phyloP scores from a whole-genome alignment of 2,329 filamentous ascomycete genomes.

The Macrophomina tecta region DNA sequence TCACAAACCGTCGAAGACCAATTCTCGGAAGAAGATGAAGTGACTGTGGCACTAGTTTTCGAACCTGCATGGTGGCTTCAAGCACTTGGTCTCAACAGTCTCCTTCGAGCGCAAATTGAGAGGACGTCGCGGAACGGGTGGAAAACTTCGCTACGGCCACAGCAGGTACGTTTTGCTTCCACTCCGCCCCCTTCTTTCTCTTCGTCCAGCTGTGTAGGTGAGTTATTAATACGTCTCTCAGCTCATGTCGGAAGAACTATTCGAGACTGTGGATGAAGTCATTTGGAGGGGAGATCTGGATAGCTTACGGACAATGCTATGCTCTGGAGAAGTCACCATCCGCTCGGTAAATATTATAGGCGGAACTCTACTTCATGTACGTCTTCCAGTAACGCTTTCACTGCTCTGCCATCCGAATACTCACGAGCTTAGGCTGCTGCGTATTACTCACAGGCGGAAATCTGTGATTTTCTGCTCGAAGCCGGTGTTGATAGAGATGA shows the following conservation, averaged over 20 bases:
- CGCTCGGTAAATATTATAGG: fast-evolving
- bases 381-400: background rate
- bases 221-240: background rate
- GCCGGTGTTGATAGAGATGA: background rate
- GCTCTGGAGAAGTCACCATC: background rate
- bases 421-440: background rate
- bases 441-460: background rate
- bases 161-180: background rate
- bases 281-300: background rate
- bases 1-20: background rate
- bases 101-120: background rate
- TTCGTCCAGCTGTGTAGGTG: background rate
- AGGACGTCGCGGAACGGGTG: background rate
- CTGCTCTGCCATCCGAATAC: background rate
- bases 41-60: background rate
- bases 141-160: background rate
- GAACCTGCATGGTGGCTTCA: constrained; percentile 2
- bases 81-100: background rate
- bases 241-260: background rate
- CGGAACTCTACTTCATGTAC: background rate
- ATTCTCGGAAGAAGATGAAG: background rate
- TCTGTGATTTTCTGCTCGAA: background rate
- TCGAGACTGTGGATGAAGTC: fast-evolving
- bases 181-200: background rate
- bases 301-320: background rate